Evolutionary conservation across 805 yeast genomes (phyloP).

Genomic region (Wickerhamiella cacticola): DNA sequence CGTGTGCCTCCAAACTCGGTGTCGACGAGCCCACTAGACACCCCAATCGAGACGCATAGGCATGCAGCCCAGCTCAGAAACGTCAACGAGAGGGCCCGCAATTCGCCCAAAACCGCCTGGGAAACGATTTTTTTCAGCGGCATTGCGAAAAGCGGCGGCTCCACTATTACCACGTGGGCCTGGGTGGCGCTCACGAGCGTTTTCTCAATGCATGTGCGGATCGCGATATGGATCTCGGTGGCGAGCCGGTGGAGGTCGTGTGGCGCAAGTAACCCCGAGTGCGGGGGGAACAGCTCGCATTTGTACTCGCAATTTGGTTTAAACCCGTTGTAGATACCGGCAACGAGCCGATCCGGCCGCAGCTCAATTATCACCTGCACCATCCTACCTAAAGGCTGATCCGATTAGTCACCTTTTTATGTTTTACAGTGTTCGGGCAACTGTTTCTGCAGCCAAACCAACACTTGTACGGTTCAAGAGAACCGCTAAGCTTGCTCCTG

Average conservation of each 20-base stretch:
- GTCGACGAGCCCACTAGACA: constrained; percentile 12
- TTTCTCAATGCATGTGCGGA: constrained; percentile 12
- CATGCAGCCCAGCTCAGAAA: constrained; percentile 21
- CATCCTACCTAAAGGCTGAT: constrained; percentile 11
- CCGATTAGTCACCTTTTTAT: neutral
- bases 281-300: constrained; percentile 6
- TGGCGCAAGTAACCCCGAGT: neutral
- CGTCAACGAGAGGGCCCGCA: constrained; percentile 17
- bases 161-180: constrained; percentile 17
- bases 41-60: constrained; percentile 14
- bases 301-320: constrained; percentile 11
- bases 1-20: constrained; percentile 6
- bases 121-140: constrained; percentile 16
- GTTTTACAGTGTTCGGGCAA: constrained; percentile 7
- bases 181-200: constrained; percentile 16
- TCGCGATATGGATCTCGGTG: constrained; percentile 12
- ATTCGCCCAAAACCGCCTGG: constrained; percentile 15
- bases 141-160: constrained; percentile 21
- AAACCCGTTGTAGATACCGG: constrained; percentile 16
- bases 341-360: constrained; percentile 9
- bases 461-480: constrained; percentile 34
- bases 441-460: constrained; percentile 9
- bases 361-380: constrained; percentile 15
- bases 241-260: neutral
- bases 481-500: constrained; percentile 37